Base-by-base conservation (phyloP, 73 alveolate species). In the Chromera velia region DNA sequence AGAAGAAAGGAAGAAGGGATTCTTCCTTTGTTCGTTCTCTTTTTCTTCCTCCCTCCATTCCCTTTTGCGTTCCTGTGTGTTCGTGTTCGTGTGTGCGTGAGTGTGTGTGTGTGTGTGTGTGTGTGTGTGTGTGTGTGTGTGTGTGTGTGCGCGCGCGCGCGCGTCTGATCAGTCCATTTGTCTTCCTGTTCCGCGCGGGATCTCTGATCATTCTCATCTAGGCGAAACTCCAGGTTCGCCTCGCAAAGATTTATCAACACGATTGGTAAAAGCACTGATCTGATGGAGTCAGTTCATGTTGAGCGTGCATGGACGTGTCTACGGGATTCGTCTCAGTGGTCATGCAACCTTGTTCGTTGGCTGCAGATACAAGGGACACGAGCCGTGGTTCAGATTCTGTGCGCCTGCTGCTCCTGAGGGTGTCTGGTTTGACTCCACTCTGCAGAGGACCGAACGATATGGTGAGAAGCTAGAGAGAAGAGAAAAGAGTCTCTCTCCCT, bases 361-460 rank as follows among this genome's bases (percentile, higher is more conserved):
- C 63, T 18, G 7, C 18, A 45, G 24, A 45, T 45, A 45, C 24
- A 17, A 9, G 63, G n/a, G n/a, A n/a, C n/a, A n/a, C n/a, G n/a
- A n/a, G n/a, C n/a, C n/a, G n/a, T n/a, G n/a, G n/a, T n/a, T 45
- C 63, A 4, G 9, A 18, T 19, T 62, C 1, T 30, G 30, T 4
- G 70, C 70, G 18, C 80, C 80, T 29, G 80, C 80, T 19, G 28
- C 29, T 9, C 80, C 80, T 30, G 70, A 34, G 24, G 80, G 80
- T 0, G 70, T 46, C 17, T 45, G 33, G n/a, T 72, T 72, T 32
- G 80, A 72, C 65, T 47, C 63, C 80, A 72, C 80, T 27, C 24
- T 72, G n/a, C 80, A 72, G 70, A 45, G 70, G 28, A 72, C 80
- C 32, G 80, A 72, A 47, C 34, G 80, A 32, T 72, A 72, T 28